Conservation (phyloP, 192 early-diverging fungal species). For the Rhizoclosmatium globosum region DNA sequence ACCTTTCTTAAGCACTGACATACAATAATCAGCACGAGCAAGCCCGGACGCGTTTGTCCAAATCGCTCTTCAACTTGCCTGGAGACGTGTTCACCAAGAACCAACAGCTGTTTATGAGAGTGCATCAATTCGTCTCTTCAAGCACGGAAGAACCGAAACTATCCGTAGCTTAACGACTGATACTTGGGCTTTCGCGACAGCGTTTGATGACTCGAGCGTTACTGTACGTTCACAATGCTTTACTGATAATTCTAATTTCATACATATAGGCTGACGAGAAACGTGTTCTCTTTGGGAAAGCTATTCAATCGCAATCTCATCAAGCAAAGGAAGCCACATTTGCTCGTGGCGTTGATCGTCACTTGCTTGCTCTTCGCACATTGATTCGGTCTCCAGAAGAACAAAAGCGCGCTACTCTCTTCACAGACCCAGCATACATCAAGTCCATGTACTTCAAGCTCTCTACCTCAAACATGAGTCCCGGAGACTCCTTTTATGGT, state of each 20-base stretch:
- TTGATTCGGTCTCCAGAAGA: slow-evolving; percentile 51
- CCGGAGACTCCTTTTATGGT: slow-evolving; percentile 57
- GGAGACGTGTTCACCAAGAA: slow-evolving; percentile 74
- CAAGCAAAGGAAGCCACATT: slow-evolving; percentile 79
- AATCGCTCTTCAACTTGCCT: slow-evolving; percentile 88
- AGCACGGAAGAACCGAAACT: slow-evolving; percentile 93
- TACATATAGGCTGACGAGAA: slow-evolving; percentile 56
- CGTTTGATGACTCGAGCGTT: slow-evolving; percentile 75
- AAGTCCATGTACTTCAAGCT: slow-evolving; percentile 81
- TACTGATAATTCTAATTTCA: neutral
- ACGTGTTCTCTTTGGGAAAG: slow-evolving; percentile 49
- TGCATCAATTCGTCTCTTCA: slow-evolving; percentile 59
- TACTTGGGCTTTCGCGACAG: slow-evolving; percentile 75
- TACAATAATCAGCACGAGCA: slow-evolving; percentile 63
- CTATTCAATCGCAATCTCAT: slow-evolving; percentile 65
- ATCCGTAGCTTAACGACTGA: slow-evolving; percentile 83
- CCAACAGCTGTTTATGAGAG: slow-evolving; percentile 64
- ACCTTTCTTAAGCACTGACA: neutral
- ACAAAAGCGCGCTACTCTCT: slow-evolving; percentile 60
- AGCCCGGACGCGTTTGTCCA: slow-evolving; percentile 94
- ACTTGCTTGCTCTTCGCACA: slow-evolving; percentile 83
- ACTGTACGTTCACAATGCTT: slow-evolving; percentile 41
- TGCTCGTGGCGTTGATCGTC: slow-evolving; percentile 91
- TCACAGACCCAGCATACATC: slow-evolving; percentile 82
- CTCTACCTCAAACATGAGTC: slow-evolving; percentile 78